Percentiles rank a stretch among this genome's conserved stretches.
Evolutionary conservation across 805 yeast genomes (phyloP).

Genomic region (Yamadazyma tumulicola): DNA sequence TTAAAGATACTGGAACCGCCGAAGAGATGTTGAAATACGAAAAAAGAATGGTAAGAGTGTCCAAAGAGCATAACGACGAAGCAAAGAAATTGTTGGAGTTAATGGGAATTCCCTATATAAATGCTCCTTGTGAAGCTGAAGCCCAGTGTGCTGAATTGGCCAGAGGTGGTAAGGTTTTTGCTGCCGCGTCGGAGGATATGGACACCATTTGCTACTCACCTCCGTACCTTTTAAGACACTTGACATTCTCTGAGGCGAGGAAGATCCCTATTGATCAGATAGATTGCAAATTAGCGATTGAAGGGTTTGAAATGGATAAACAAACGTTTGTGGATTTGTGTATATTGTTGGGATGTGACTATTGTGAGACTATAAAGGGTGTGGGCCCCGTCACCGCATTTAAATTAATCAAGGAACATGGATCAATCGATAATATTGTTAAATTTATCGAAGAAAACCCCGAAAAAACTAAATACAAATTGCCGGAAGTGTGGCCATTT

Average conservation of each 20-base stretch:
- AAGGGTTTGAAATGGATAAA: conserved; percentile 70
- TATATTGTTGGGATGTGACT: conserved; percentile 93
- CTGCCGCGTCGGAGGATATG: conserved; percentile 99
- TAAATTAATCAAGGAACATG: conserved; percentile 83
- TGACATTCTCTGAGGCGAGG: conserved; percentile 91
- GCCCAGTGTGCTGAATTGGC: conserved; percentile 97
- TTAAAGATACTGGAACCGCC: conserved; percentile 75
- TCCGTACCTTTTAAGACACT: conserved; percentile 76
- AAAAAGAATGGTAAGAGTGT: conserved; percentile 84
- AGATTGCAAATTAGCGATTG: conserved; percentile 60
- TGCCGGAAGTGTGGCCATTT: conserved; percentile 95
- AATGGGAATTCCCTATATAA: conserved; percentile 94
- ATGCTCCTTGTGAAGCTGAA: conserved; percentile 98
- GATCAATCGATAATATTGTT: conserved; percentile 74
- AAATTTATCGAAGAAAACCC: conserved; percentile 55
- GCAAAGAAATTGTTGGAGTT: conserved; percentile 75
- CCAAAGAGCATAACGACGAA: conserved; percentile 89
- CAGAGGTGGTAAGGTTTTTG: conserved; percentile 84
- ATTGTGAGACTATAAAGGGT: conserved; percentile 92
- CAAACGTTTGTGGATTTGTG: conserved; percentile 85
- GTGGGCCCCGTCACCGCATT: conserved; percentile 95
- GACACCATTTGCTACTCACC: conserved; percentile 93
- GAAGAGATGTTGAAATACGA: conserved; percentile 76
- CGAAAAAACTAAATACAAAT: conserved; percentile 60
- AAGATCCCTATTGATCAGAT: conserved; percentile 90